phyloP scores from a whole-genome alignment of 257 asterid genomes.

The Buddleja alternifolia region DNA sequence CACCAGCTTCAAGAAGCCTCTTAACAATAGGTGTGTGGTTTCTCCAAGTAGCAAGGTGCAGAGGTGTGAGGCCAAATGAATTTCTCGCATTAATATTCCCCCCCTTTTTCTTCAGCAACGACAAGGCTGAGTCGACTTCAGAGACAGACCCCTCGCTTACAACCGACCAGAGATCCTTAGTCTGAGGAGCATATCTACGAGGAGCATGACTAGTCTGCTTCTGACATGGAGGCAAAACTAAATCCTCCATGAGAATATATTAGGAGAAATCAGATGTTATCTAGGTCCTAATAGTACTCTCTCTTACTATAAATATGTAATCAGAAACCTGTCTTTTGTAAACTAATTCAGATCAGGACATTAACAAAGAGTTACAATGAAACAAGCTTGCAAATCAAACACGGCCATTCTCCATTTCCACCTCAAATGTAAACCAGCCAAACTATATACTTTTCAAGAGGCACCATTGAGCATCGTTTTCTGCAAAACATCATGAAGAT shows the following conservation, averaged over 20 bases:
- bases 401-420: conserved; percentile 29
- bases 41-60: conserved; percentile 97
- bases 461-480: conserved; percentile 18
- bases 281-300: conserved; percentile 5
- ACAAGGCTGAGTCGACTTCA: conserved; percentile 71
- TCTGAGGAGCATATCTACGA: conserved; percentile 46
- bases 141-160: conserved; percentile 69
- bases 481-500: conserved; percentile 21
- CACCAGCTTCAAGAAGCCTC: conserved; percentile 96
- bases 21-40: conserved; percentile 81
- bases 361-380: conserved; percentile 14
- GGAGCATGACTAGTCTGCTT: conserved; percentile 51
- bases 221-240: conserved; percentile 52
- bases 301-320: conserved; percentile 16
- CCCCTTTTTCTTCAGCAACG: conserved; percentile 72
- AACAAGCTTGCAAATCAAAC: conserved; percentile 25
- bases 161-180: conserved; percentile 78
- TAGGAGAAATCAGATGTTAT: conserved; percentile 17
- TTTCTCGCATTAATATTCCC: conserved; percentile 83
- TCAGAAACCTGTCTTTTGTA: conserved; percentile 13
- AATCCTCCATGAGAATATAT: conserved; percentile 53
- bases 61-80: conserved; percentile 78
- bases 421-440: conserved; percentile 32
- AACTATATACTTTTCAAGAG: conserved; percentile 28
- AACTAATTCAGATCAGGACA: conserved; percentile 21